Evolutionary conservation across 805 yeast species (phyloP), one percentile per base, ranked within the genome.

Genomic region (Sugiyamaella qingdaonensis): DNA sequence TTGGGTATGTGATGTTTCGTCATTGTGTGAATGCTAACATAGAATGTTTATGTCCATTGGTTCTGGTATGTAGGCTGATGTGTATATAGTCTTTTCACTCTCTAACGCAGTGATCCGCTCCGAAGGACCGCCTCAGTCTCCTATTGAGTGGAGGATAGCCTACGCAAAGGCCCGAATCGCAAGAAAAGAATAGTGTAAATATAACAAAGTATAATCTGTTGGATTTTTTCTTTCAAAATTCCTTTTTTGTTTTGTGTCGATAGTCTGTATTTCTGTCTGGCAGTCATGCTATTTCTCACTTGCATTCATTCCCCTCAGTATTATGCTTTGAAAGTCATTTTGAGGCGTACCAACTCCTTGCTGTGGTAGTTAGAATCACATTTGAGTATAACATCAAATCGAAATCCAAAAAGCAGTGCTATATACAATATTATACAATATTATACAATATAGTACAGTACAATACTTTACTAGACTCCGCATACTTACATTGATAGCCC

Each of bases 31-130:
- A 9, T 4, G 10, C 48, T 45, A 45, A 31, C 39, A 16, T 33
- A 61, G 69, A 39, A 78, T 92, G 62, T 89, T 92, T 71, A 91
- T 92, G 98, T 86, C 95, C 43, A 86, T 92, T 60, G 98, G 99
- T 36, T 88, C 96, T 10, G 36, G 46, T 42, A 42, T 27, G 46
- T 27, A 13, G 21, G 4, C 16, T 4, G n/a, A n/a, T 14, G 43
- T 18, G 3, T 39, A 18, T 13, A 35, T 14, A 14, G 2, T 35
- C 13, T 10, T 10, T 35, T 11, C 11, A 2, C 31, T 14, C 18
- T 13, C 46, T 42, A 41, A 21, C 45, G 11, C 51, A n/a, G 70
- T 70, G 21, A 70, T 70, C 52, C 66, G 73, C 46, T 64, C 70
- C 16, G 73, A 70, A 49, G 61, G 57, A 3, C 48, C 53, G 11